A percentile compares a stretch with the other conserved stretches of the same genome.
These are phyloP conservation scores for Dorcoceras hygrometricum DNA, from an alignment of 257 asterid genomes.

Conservation along the genomic window DNA sequence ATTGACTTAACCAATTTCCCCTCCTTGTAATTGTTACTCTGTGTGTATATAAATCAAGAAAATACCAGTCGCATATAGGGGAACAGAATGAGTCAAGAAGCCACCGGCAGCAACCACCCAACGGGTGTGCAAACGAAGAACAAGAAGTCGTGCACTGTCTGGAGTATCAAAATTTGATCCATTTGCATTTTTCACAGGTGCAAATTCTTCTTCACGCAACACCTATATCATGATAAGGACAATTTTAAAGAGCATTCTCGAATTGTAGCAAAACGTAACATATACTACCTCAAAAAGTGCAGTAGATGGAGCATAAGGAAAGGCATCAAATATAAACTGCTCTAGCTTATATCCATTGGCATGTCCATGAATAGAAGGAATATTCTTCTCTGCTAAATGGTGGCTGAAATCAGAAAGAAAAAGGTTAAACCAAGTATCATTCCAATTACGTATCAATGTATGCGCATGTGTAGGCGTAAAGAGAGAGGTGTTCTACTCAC, in stretches of 20 bases:
- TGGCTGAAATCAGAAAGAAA: slow-evolving; percentile 52
- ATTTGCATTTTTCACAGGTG: slow-evolving; percentile 90
- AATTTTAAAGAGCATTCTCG: not conserved
- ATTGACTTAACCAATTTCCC: not conserved
- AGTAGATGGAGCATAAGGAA: slow-evolving; percentile 89
- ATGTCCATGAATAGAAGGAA: slow-evolving; percentile 81
- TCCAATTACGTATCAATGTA: not conserved
- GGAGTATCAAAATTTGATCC: slow-evolving; percentile 95
- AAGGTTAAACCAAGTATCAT: slow-evolving; percentile 6
- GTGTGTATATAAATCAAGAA: not conserved
- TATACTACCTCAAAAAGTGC: slow-evolving; percentile 81
- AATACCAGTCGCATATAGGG: slow-evolving; percentile 79
- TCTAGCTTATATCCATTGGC: slow-evolving; percentile 80
- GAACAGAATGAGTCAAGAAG: slow-evolving; percentile 94
- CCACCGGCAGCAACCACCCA: slow-evolving; percentile 99
- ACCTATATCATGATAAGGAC: slow-evolving; percentile 37
- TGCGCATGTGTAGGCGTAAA: not conserved
- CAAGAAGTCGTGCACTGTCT: slow-evolving; percentile 83
- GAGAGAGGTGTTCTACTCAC: slow-evolving; percentile 43
- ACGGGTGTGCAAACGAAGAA: slow-evolving; percentile 89
- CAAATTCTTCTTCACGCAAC: slow-evolving; percentile 92
- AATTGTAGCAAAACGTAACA: not conserved
- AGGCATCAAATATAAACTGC: slow-evolving; percentile 94
- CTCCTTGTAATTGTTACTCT: not conserved
- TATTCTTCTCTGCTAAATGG: slow-evolving; percentile 87